Evolutionary conservation across 805 yeast species (phyloP).

Genomic region (Blastobotrys attinorum): DNA sequence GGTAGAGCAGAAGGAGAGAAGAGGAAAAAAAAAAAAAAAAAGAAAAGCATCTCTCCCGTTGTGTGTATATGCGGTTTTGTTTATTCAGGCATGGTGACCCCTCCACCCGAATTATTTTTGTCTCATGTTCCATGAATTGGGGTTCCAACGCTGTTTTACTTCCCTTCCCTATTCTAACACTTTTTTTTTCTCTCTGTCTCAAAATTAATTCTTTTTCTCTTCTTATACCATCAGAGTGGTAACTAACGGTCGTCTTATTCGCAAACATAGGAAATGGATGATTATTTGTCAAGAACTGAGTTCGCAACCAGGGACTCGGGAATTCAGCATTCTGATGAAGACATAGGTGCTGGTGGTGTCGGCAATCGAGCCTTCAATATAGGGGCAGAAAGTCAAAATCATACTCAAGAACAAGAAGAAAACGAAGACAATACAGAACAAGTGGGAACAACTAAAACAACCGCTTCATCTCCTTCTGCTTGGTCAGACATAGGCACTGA

Average conservation of each 20-base stretch:
- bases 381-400: no score
- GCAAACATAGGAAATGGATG: constrained; percentile 4
- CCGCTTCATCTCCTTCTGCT: no score
- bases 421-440: no score
- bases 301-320: background rate
- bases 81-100: background rate
- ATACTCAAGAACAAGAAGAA: background rate
- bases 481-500: no score
- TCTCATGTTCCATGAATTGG: background rate
- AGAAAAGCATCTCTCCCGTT: no score
- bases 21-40: no score
- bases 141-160: background rate
- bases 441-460: no score
- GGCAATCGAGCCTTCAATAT: no score
- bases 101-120: background rate
- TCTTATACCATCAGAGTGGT: background rate
- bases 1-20: no score
- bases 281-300: constrained; percentile 1
- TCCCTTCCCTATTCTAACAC: background rate
- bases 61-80: no score
- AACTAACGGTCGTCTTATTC: background rate
- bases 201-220: background rate
- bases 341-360: no score
- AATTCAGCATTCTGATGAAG: constrained; percentile 1
- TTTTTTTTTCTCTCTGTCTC: background rate